A percentile compares a stretch with the other conserved stretches of the same genome.
phyloP scores from a whole-genome alignment of 2,329 filamentous ascomycete genomes.

The Juglanconis oblonga region DNA sequence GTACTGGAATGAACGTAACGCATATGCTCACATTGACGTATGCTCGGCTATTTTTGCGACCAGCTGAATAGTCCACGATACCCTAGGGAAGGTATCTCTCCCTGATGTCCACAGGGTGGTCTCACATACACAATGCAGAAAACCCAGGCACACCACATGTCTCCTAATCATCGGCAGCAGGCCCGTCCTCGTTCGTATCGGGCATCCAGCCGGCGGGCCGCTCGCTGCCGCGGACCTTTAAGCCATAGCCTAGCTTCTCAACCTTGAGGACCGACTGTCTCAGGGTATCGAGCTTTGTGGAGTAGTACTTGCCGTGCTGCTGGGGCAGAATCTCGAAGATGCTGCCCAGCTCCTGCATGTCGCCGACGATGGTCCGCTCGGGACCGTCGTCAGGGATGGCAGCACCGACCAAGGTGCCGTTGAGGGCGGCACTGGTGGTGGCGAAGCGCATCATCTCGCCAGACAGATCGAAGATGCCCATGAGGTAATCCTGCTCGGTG shows the following conservation, averaged over 20 bases:
- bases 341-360: conserved; percentile 75
- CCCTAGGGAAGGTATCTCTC: neutral
- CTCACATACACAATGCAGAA: neutral
- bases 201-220: conserved; percentile 90
- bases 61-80: neutral
- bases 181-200: conserved; percentile 50
- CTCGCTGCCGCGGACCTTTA: conserved; percentile 84
- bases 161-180: conserved; percentile 4
- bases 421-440: conserved; percentile 80
- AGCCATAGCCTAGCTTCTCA: conserved; percentile 83
- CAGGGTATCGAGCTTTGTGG: conserved; percentile 85
- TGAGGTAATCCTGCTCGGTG: conserved; percentile 80
- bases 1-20: too few relatives aligned
- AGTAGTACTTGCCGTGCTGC: conserved; percentile 54
- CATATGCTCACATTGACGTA: too few relatives aligned
- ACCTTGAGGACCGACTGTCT: conserved; percentile 88
- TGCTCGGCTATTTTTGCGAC: too few relatives aligned
- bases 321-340: conserved; percentile 72
- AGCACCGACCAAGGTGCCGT: conserved; percentile 46
- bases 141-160: neutral
- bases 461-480: conserved; percentile 89
- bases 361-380: conserved; percentile 65
- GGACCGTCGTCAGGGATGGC: conserved; percentile 23
- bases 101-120: neutral
- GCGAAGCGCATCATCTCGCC: conserved; percentile 98